These are phyloP conservation scores for Yarrowia sp. DNA, from an alignment of 805 yeast genomes.

Conservation along the genomic window DNA sequence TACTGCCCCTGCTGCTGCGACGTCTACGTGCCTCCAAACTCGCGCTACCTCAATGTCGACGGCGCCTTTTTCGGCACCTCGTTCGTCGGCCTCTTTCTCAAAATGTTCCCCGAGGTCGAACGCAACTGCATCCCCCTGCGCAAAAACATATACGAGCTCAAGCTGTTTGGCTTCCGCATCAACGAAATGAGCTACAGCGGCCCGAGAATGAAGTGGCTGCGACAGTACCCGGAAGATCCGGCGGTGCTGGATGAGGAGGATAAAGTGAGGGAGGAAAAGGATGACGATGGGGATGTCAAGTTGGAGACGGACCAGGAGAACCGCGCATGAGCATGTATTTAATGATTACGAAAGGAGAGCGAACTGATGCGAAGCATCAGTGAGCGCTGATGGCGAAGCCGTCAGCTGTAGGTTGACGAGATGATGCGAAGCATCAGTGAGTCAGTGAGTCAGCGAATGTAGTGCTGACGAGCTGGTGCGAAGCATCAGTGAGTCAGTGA, in stretches of 20 bases:
- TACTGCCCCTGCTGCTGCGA: conserved; percentile 96
- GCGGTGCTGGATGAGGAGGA: conserved; percentile 57
- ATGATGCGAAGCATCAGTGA: too few relatives aligned
- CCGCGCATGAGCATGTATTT: conserved; percentile 23
- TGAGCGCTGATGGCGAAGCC: too few relatives aligned
- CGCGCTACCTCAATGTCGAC: conserved; percentile 84
- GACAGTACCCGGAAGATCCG: conserved; percentile 66
- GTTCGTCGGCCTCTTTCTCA: conserved; percentile 87
- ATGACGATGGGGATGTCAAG: conserved; percentile 20
- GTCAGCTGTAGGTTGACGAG: too few relatives aligned
- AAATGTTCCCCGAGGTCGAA: conserved; percentile 88
- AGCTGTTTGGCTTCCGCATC: conserved; percentile 82
- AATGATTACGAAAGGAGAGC: background rate
- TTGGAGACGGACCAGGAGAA: conserved; percentile 24
- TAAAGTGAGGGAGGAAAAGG: conserved; percentile 3
- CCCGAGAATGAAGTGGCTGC: conserved; percentile 94
- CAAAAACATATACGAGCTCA: conserved; percentile 55
- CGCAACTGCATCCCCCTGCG: conserved; percentile 64
- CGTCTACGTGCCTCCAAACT: conserved; percentile 79
- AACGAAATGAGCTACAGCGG: conserved; percentile 75
- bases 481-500: too few relatives aligned
- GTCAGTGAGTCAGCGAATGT: too few relatives aligned
- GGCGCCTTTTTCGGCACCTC: conserved; percentile 98
- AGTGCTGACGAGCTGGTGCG: too few relatives aligned
- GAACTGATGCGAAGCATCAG: too few relatives aligned